Conservation (phyloP, 2,329 filamentous ascomycete species). For the Sporothrix inflata region DNA sequence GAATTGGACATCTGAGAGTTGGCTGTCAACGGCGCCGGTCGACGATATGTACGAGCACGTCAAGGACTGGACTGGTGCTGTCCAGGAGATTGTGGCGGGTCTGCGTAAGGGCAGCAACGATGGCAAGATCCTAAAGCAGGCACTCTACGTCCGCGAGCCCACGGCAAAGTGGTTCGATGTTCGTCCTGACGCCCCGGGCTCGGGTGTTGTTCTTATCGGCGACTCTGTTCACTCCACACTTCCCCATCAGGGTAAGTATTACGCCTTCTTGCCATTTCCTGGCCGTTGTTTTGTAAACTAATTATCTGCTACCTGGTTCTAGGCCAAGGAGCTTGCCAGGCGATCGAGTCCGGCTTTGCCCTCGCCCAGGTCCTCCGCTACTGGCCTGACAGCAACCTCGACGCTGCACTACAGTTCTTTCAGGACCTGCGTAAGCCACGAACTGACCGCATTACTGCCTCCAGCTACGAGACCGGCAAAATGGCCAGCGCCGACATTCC, state of each 20-base stretch:
- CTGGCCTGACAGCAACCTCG: conserved; percentile 29
- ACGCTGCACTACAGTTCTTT: conserved; percentile 29
- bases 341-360: conserved; percentile 45
- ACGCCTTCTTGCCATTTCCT: background rate
- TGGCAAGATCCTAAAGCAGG: conserved; percentile 36
- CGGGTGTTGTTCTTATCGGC: conserved; percentile 53
- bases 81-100: conserved; percentile 46
- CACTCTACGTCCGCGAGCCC: conserved; percentile 39
- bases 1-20: conserved; percentile 33
- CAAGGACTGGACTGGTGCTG: conserved; percentile 46
- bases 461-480: conserved; percentile 33
- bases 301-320: background rate
- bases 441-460: conserved; percentile 30
- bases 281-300: background rate
- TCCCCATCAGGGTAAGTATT: conserved; percentile 49
- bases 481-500: conserved; percentile 34
- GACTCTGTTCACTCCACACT: conserved; percentile 61
- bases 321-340: conserved; percentile 50
- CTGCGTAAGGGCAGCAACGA: conserved; percentile 48
- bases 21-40: conserved; percentile 43
- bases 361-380: conserved; percentile 38
- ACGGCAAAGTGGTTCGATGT: conserved; percentile 52
- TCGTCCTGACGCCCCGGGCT: conserved; percentile 51
- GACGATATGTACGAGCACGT: conserved; percentile 49
- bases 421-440: conserved; percentile 33